Base-by-base conservation (phyloP, 495 filamentous ascomycete species). In the Lasiosphaeria ovina region DNA sequence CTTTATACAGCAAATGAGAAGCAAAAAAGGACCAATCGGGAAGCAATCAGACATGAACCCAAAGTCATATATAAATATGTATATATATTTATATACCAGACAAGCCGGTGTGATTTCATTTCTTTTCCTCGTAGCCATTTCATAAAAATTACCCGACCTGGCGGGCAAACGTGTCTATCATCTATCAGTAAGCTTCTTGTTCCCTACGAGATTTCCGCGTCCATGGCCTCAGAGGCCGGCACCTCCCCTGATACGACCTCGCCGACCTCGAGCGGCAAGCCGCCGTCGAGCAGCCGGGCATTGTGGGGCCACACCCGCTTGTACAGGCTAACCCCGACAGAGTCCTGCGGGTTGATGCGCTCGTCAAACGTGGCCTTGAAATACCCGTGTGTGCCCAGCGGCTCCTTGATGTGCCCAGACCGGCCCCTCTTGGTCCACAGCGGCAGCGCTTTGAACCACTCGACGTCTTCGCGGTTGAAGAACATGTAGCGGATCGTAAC, bases 401-500 rank as follows among this genome's bases (percentile, higher is more conserved):
- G 82, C 79, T 98, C 94, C 79, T 96, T 96, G 75, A 98, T 85
- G 66, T 85, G 95, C 11, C 94, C 94, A 61, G 82, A 87, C 66
- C 93, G 82, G 2, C 94, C 94, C 52, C 94, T 76, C 76, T 84
- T 91, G 36, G 94, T 98, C 91, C 93, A 98, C 59, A 98, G 76
- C 63, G 92, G 92, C 69, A 98, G 75, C 3, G 93, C 92, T 74
- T 96, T 96, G 81, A 98, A 98, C 92, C 92, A 98, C 63, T 86
- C 81, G 48, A 98, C 88, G 69, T 98, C 95, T 73, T 96, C 91
- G 14, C 83, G 73, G 75, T 96, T 96, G 84, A 98, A 98, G 81
- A 98, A 98, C 94, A 98, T 98, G 82, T 98, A 98, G 32, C 94
- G 87, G 31, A 98, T 86, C 1, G 95, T 98, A 57, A 98, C 95